Evolutionary conservation across 2,329 filamentous ascomycete species (phyloP), one percentile per base, ranked within the genome.

Genomic region (Cladosporium phlei): DNA sequence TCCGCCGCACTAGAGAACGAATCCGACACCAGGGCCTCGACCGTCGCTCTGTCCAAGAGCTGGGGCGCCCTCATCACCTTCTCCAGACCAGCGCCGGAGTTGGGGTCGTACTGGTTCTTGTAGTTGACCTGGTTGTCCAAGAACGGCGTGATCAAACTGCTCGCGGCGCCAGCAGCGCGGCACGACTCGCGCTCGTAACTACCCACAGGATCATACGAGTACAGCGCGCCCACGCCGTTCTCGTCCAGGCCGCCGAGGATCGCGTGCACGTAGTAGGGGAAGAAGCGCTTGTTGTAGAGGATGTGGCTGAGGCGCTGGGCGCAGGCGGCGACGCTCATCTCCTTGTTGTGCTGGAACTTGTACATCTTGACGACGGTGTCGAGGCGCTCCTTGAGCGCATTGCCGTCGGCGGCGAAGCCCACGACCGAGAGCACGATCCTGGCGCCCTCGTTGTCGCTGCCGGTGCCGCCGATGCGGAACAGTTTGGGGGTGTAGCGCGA

Each of bases 51-150:
- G 21, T 83, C 76, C 62, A 97, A 72, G 42, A 87, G 86, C 61
- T 82, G 75, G 20, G 76, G 66, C 66, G 82, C 77, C 58, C 84
- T 78, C 69, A 85, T 79, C 72, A 86, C 72, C 59, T 96, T 73
- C 45, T 83, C 84, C 69, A 95, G 86, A 33, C 91, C 91, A 51
- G 80, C 78, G 48, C 88, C 89, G 59, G 86, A 91, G 37, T 85
- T 87, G 9, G 91, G 89, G 47, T 93, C 77, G 66, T 95, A 95
- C 75, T 96, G 91, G 69, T 98, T 98, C 80, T 96, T 98, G 77
- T 91, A 91, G 74, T 97, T 97, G 75, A 98, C 93, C 72, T 98
- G 94, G 69, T 98, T 98, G 70, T 98, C 93, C 63, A 98, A 73
- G 77, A 98, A 98, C 1, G 93, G 93, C 87, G 96, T 98, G 71